Conservation (phyloP, 495 filamentous ascomycete species). For the Tuber indicum region DNA sequence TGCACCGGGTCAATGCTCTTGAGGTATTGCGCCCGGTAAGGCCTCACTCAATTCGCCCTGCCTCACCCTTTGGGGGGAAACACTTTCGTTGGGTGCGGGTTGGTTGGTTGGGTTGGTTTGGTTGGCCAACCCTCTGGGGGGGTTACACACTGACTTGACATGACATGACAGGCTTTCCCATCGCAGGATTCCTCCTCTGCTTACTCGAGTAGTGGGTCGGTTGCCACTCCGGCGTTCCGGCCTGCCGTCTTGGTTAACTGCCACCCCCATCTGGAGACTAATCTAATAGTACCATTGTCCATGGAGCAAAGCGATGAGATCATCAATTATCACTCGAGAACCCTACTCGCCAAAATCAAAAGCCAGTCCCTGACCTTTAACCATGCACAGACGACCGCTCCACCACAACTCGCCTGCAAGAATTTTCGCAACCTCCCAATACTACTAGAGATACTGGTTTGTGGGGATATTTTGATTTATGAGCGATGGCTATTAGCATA, state of each 20-base stretch:
- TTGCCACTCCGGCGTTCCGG: background rate
- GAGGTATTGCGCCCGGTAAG: background rate
- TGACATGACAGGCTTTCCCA: background rate
- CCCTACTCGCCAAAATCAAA: no score
- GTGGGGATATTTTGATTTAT: no score
- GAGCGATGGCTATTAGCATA: no score
- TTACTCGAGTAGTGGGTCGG: background rate
- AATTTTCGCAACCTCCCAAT: no score
- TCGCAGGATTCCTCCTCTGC: background rate
- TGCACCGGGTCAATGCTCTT: background rate
- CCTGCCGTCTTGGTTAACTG: background rate
- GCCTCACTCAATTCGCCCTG: background rate
- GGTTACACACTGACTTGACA: background rate
- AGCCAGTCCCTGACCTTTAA: no score
- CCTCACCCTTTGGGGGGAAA: background rate
- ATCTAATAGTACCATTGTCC: background rate
- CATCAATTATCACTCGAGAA: background rate
- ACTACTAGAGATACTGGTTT: no score
- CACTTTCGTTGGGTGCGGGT: background rate
- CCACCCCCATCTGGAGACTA: background rate
- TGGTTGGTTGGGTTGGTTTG: background rate
- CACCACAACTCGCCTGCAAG: no score
- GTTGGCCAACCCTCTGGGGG: background rate
- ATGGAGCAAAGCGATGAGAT: background rate
- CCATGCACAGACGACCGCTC: no score